Evolutionary conservation across 208 protist species (phyloP).

Genomic region (Crithidia sp.): DNA sequence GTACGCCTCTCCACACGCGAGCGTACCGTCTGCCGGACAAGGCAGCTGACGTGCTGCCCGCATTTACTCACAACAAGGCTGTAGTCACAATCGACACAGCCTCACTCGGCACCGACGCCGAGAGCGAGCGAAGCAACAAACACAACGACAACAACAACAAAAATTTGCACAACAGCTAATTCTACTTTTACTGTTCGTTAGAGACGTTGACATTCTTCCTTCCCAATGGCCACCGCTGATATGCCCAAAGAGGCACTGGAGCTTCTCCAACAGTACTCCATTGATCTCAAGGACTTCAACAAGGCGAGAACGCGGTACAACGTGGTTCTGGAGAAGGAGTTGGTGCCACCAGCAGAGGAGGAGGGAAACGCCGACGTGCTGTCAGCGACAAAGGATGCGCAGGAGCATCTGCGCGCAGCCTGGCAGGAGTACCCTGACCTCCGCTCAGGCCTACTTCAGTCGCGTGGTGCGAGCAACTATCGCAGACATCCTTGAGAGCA

Average conservation of each 20-base stretch:
- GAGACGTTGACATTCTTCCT: too few relatives aligned
- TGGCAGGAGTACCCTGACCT: slow-evolving; percentile 62
- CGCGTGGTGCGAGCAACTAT: slow-evolving; percentile 28
- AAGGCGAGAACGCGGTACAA: slow-evolving; percentile 69
- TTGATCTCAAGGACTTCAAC: slow-evolving; percentile 82
- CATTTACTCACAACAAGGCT: too few relatives aligned
- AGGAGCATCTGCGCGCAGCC: slow-evolving; percentile 44
- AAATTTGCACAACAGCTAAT: neutral
- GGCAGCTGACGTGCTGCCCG: too few relatives aligned
- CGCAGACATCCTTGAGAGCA: slow-evolving; percentile 29
- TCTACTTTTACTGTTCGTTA: slow-evolving; percentile 23
- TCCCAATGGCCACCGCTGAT: slow-evolving; percentile 52
- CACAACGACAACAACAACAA: neutral
- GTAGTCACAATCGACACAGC: too few relatives aligned
- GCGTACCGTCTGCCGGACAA: too few relatives aligned
- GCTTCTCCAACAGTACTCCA: slow-evolving; percentile 67
- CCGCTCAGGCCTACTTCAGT: slow-evolving; percentile 53
- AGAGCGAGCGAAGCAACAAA: too few relatives aligned
- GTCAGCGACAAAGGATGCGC: slow-evolving; percentile 34
- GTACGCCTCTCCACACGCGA: too few relatives aligned
- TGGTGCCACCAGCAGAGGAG: slow-evolving; percentile 32
- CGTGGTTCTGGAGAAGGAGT: slow-evolving; percentile 44
- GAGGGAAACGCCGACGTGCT: slow-evolving; percentile 38
- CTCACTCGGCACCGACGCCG: too few relatives aligned
- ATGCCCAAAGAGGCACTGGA: slow-evolving; percentile 57